phyloP scores from a whole-genome alignment of 192 early-diverging fungal genomes.

The Entrophospora sp. region DNA sequence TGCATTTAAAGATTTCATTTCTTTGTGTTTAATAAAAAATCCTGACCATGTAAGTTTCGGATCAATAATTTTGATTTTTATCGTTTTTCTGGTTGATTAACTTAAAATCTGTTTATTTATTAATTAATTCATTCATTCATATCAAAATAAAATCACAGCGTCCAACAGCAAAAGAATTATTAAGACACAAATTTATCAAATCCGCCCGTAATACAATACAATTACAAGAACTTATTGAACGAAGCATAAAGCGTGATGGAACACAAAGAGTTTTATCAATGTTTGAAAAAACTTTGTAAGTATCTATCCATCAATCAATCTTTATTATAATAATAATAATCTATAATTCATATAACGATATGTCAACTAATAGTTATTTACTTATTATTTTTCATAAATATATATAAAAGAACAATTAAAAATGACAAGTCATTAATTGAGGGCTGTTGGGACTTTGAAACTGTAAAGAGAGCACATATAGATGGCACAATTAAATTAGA shows the following conservation, averaged over 20 bases:
- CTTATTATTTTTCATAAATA: not conserved
- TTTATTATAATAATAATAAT: not conserved
- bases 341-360: not conserved
- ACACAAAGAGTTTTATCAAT: slow-evolving; percentile 29
- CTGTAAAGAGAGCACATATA: slow-evolving; percentile 6
- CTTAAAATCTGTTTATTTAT: not conserved
- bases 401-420: not conserved
- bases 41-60: slow-evolving; percentile 51
- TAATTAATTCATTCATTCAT: not conserved
- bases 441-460: slow-evolving; percentile 37
- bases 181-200: slow-evolving; percentile 85
- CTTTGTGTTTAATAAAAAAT: slow-evolving; percentile 81
- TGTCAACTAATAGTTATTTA: not conserved
- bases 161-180: slow-evolving; percentile 79
- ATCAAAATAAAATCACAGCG: slow-evolving; percentile 37
- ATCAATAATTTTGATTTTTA: not conserved
- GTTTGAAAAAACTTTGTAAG: not conserved
- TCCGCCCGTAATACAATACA: slow-evolving; percentile 71
- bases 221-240: slow-evolving; percentile 76
- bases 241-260: slow-evolving; percentile 64
- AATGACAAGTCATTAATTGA: slow-evolving; percentile 20
- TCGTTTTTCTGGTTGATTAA: not conserved
- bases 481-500: not conserved
- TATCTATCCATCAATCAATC: not conserved
- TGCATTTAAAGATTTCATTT: slow-evolving; percentile 87